Evolutionary conservation across 1,284 basidiomycete genomes (phyloP).

Genomic region (Ustilago tritici): DNA sequence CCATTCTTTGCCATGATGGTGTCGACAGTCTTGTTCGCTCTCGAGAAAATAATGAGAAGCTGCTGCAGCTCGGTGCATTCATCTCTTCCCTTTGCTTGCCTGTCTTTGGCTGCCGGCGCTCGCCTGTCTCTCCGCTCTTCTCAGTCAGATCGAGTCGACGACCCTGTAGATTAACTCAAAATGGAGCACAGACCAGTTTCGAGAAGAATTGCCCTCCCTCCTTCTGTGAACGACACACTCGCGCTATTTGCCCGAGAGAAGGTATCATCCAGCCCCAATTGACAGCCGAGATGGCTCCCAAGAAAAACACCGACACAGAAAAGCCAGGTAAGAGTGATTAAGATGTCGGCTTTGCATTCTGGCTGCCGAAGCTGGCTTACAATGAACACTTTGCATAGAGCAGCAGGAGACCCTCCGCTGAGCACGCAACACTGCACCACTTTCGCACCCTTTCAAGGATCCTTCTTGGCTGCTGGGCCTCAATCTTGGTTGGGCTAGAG

Average conservation of each 20-base stretch:
- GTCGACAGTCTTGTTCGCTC: conserved; percentile 1
- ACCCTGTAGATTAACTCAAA: conserved; percentile 22
- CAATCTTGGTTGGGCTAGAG: background rate
- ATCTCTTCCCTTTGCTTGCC: background rate
- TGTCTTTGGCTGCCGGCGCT: conserved; percentile 16
- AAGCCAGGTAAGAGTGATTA: background rate
- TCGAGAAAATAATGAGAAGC: background rate
- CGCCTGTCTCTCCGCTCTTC: conserved; percentile 3
- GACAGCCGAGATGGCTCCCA: background rate
- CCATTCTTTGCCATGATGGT: conserved; percentile 28
- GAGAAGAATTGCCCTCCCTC: conserved; percentile 23
- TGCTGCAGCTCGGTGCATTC: conserved; percentile 7
- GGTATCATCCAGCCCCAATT: conserved; percentile 2
- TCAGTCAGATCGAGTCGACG: background rate
- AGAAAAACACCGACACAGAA: too few relatives aligned
- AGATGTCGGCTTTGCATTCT: conserved; percentile 15
- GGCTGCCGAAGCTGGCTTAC: background rate
- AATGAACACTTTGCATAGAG: background rate
- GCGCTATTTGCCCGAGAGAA: conserved; percentile 28
- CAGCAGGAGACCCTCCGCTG: background rate
- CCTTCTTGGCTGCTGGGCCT: background rate
- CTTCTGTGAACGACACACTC: conserved; percentile 20
- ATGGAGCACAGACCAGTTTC: conserved; percentile 43
- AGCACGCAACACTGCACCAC: conserved; percentile 12
- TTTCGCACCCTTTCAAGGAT: background rate